Conservation (phyloP, 1,139 yeast genomes). For the Blastobotrys arbuscula region DNA sequence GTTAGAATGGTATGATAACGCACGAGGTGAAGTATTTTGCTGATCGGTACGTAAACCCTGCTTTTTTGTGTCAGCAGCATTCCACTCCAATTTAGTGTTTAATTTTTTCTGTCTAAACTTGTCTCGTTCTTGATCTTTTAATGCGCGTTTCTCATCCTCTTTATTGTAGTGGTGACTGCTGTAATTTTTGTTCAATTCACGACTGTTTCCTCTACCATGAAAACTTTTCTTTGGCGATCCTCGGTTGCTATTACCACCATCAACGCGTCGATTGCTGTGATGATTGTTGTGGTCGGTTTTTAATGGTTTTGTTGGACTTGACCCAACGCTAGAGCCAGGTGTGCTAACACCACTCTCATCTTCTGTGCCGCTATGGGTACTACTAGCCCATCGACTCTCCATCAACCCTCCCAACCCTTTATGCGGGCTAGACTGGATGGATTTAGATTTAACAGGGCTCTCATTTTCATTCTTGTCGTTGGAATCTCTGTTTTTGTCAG, state of each 20-base stretch:
- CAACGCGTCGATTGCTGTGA: background rate
- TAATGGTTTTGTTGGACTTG: conserved; percentile 1
- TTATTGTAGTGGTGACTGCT: background rate
- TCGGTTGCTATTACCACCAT: background rate
- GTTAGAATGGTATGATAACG: background rate
- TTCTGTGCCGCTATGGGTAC: background rate
- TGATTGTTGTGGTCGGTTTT: background rate
- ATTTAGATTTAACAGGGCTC: background rate
- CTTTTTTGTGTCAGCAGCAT: background rate
- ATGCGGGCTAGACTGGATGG: background rate
- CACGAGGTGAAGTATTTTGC: background rate
- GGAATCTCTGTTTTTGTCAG: background rate
- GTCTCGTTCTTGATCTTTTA: conserved; percentile 8
- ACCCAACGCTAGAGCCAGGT: background rate
- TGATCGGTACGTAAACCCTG: background rate
- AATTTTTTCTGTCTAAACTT: conserved; percentile 7
- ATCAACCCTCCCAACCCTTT: background rate
- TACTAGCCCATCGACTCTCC: background rate
- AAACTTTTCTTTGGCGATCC: background rate
- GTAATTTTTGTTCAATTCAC: background rate
- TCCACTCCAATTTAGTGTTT: conserved; percentile 1
- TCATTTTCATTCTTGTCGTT: conserved; percentile 1
- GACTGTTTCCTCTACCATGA: background rate
- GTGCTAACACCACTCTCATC: background rate
- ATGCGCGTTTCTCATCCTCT: background rate